These are phyloP conservation scores for Heliosperma pusillum DNA, from an alignment of 148 eudicot species.

Conservation along the genomic window DNA sequence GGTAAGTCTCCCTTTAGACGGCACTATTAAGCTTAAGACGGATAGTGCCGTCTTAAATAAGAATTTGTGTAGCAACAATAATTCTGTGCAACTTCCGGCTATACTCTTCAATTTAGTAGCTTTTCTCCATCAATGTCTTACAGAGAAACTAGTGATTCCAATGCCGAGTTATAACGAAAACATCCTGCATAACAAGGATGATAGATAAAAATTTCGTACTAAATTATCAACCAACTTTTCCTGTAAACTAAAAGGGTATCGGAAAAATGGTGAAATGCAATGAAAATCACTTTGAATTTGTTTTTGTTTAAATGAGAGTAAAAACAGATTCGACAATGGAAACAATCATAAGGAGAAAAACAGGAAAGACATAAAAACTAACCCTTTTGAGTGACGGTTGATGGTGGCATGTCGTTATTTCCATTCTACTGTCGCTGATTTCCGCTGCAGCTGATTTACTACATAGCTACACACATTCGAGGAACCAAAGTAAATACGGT, in stretches of 20 bases:
- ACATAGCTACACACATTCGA: constrained; percentile 29
- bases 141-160: not conserved
- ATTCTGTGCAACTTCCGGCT: not conserved
- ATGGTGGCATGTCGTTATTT: constrained; percentile 23
- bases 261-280: not conserved
- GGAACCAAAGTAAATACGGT: constrained; percentile 28
- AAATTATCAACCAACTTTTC: too few relatives aligned
- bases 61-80: too few relatives aligned
- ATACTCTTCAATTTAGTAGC: not conserved
- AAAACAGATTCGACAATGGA: constrained; percentile 25
- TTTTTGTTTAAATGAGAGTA: constrained; percentile 10
- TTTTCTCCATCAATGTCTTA: not conserved
- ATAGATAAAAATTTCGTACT: not conserved
- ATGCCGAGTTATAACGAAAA: not conserved
- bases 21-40: too few relatives aligned
- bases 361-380: too few relatives aligned
- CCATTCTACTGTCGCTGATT: constrained; percentile 4
- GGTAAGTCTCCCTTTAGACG: too few relatives aligned
- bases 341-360: too few relatives aligned
- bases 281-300: not conserved
- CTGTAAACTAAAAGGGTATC: not conserved
- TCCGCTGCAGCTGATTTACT: constrained; percentile 11
- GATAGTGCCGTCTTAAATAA: too few relatives aligned
- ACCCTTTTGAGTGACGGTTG: constrained; percentile 18
- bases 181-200: constrained; percentile 22